Evolutionary conservation across 805 yeast species (phyloP).

Genomic region (Ogataea paradorogensis): DNA sequence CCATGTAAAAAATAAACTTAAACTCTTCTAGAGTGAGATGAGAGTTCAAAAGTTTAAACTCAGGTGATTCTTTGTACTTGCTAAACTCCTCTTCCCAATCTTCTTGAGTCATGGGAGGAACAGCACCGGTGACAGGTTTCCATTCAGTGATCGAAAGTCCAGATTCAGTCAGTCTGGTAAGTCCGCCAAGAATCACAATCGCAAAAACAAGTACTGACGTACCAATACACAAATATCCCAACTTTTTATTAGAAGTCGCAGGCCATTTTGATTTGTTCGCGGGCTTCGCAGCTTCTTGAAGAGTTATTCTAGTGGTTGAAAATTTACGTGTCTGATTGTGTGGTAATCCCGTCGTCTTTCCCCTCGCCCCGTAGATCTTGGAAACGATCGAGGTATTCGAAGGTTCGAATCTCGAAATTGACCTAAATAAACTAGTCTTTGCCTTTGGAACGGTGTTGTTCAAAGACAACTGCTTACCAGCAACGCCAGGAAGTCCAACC

Average conservation of each 20-base stretch:
- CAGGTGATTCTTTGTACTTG: constrained; percentile 85
- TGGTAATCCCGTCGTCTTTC: neutral
- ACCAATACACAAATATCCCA: constrained; percentile 86
- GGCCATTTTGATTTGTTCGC: constrained; percentile 31
- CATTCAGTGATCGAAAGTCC: constrained; percentile 97
- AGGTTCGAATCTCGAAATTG: neutral
- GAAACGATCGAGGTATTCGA: neutral
- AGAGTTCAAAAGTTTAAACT: constrained; percentile 83
- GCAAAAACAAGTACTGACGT: constrained; percentile 89
- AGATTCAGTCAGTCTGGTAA: constrained; percentile 92
- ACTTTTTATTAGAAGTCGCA: constrained; percentile 50
- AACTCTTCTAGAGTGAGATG: constrained; percentile 88
- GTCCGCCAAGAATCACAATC: constrained; percentile 93
- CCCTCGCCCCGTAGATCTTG: constrained; percentile 5
- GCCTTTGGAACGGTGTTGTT: neutral
- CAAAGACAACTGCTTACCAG: constrained; percentile 6
- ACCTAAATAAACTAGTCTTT: neutral
- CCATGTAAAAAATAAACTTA: constrained; percentile 94
- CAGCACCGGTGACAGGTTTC: constrained; percentile 94
- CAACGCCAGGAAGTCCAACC: constrained; percentile 21
- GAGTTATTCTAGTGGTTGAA: constrained; percentile 14
- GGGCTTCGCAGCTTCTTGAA: constrained; percentile 1
- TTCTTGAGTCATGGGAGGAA: constrained; percentile 78
- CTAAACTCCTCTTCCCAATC: constrained; percentile 87
- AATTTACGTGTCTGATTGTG: constrained; percentile 12